Percentiles rank a stretch among this genome's conserved stretches.
These are phyloP conservation scores for Apiospora marii DNA, from an alignment of 2,329 filamentous ascomycete genomes.

Conservation along the genomic window DNA sequence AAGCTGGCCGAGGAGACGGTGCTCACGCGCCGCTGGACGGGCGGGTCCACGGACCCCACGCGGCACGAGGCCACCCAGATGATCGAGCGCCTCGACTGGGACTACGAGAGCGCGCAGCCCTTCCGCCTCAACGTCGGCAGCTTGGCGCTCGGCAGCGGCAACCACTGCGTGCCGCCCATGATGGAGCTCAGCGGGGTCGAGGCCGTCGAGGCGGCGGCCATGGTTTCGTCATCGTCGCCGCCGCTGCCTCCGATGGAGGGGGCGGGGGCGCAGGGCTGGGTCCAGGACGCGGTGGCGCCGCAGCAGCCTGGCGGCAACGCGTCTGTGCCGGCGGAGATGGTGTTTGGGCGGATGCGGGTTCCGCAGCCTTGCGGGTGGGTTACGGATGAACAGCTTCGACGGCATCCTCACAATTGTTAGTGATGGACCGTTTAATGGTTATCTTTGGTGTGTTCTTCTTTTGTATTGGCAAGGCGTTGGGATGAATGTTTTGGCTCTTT, in stretches of 20 bases:
- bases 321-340: not conserved
- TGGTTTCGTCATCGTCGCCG: not conserved
- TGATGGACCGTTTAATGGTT: not conserved
- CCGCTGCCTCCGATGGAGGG: not conserved
- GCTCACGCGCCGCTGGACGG: slow-evolving; percentile 20
- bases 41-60: slow-evolving; percentile 14
- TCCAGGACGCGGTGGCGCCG: not conserved
- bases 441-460: not conserved
- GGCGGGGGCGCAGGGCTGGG: not conserved
- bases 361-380: slow-evolving; percentile 18
- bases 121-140: slow-evolving; percentile 22
- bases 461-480: not conserved
- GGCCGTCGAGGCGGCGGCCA: not conserved
- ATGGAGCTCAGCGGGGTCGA: not conserved
- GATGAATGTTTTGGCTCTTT: not conserved
- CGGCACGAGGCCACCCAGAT: slow-evolving; percentile 22
- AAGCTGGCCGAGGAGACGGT: slow-evolving; percentile 20
- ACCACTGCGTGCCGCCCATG: not conserved
- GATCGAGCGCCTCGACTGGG: slow-evolving; percentile 27
- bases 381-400: not conserved
- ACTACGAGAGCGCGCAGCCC: slow-evolving; percentile 23
- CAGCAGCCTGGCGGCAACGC: not conserved
- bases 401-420: not conserved
- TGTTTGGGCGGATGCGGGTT: slow-evolving; percentile 17
- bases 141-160: not conserved